Percentiles rank a stretch among this genome's conserved stretches.
Conservation (phyloP, 2,329 filamentous ascomycete species). For the Ophiocordyceps sinensis region DNA sequence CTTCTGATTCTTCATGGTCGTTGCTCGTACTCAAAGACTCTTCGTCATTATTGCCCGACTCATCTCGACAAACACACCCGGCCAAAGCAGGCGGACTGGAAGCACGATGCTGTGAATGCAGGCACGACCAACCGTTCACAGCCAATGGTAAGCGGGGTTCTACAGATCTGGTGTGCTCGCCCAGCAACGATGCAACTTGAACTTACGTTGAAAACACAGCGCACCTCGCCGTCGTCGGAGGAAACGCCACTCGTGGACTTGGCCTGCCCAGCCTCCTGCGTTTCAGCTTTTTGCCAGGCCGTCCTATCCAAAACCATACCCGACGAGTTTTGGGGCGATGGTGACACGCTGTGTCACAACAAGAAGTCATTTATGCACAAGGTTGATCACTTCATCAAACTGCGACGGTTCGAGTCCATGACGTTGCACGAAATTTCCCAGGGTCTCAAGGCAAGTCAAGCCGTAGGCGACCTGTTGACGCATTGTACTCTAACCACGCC, state of each 20-base stretch:
- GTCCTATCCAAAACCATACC: constrained; percentile 62
- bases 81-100: background rate
- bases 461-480: background rate
- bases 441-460: constrained; percentile 50
- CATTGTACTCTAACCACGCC: background rate
- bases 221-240: background rate
- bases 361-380: constrained; percentile 44
- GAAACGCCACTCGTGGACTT: constrained; percentile 44
- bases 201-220: constrained; percentile 2
- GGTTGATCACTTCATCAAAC: constrained; percentile 61
- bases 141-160: background rate
- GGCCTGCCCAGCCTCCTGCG: constrained; percentile 50
- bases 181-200: constrained; percentile 1
- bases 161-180: background rate
- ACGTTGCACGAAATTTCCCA: constrained; percentile 67
- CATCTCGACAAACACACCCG: constrained; percentile 9
- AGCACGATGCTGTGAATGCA: background rate
- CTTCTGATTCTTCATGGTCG: constrained; percentile 56
- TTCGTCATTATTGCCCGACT: constrained; percentile 67
- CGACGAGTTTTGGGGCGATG: constrained; percentile 55
- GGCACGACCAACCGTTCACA: background rate
- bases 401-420: constrained; percentile 70
- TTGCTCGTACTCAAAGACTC: constrained; percentile 66
- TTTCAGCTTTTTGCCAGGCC: constrained; percentile 79
- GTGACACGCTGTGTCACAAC: constrained; percentile 42